Base-by-base conservation (phyloP, 164 flowering plant genomes). In the Stephania cephalantha region DNA sequence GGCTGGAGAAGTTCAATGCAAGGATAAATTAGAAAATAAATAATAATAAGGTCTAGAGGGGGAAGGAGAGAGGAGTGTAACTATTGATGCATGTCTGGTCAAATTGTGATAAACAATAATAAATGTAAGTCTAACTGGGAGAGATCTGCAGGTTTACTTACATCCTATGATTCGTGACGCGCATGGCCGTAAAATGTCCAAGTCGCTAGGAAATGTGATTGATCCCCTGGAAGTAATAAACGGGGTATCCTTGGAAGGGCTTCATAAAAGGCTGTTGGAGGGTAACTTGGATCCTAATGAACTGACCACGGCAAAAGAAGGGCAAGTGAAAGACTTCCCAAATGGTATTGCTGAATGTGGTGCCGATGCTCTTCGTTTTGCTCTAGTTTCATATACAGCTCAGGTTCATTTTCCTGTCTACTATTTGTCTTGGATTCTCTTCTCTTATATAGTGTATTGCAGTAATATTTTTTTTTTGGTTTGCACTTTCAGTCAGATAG, bases 111-210 rank as follows among this genome's bases (percentile, higher is more conserved):
- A 22, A 31, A 13, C 25, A 31, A 74, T 35, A 55, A 12, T 17
- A 25, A 53, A 31, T n/a, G 9, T 15, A 58, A 17, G 55, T 44
- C 69, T 53, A 74, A 76, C 46, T 68, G 50, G 35, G 31, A 74
- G 25, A 15, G 73, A 31, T 69, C 42, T 86, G 78, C 85, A 95
- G 99, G 90, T 95, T 71, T 95, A 93, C 81, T 83, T 95, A 80
- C 99, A 95, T 77, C 98, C 99, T 10, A 93, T 95, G 96, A 84
- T 95, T 77, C 96, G 99, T 75, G 99, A 95, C 89, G 98, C 99
- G 67, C 98, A 91, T 84, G 99, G 99, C n/a, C 95, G 98, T 29
- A 95, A 95, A 80, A 93, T 95, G 98, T 95, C 99, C 12, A 95
- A 95, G 81, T 95, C 99, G n/a, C 75, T 93, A 77, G 99, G 99